phyloP scores from a whole-genome alignment of 805 yeast genomes.

The Scheffersomyces spartinae region DNA sequence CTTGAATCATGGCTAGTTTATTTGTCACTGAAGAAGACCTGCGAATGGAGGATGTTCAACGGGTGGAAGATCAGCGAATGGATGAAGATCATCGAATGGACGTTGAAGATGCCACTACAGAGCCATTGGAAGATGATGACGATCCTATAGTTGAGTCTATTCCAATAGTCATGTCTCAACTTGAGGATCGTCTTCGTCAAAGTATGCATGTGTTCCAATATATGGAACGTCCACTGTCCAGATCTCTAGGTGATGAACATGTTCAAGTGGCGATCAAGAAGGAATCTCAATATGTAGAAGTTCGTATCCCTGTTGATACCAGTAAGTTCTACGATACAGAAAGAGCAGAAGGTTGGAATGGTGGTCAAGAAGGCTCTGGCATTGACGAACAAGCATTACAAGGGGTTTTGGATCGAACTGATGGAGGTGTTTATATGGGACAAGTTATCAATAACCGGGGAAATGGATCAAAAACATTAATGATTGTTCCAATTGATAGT shows the following conservation, averaged over 20 bases:
- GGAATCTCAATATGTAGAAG: conserved; percentile 52
- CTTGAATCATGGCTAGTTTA: not conserved
- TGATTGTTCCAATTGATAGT: conserved; percentile 53
- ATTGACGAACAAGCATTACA: conserved; percentile 50
- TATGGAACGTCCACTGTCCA: no score
- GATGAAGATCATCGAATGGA: conserved; percentile 13
- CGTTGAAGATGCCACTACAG: conserved; percentile 6
- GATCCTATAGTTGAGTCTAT: conserved; percentile 30
- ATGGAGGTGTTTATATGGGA: no score
- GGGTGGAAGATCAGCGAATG: conserved; percentile 10
- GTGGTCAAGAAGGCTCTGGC: no score
- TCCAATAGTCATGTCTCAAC: conserved; percentile 19
- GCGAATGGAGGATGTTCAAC: not conserved
- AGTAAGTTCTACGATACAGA: conserved; percentile 52
- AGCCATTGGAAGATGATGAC: conserved; percentile 8
- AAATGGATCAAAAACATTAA: conserved; percentile 29
- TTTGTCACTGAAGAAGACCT: not conserved
- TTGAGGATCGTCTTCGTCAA: conserved; percentile 12
- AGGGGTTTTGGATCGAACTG: conserved; percentile 53
- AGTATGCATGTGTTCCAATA: conserved; percentile 29
- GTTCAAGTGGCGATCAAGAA: conserved; percentile 47
- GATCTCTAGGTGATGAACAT: no score
- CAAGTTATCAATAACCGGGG: no score
- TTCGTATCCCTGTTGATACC: conserved; percentile 68
- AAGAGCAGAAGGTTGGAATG: conserved; percentile 59